A percentile compares a stretch with the other conserved stretches of the same genome.
phyloP scores from a whole-genome alignment of 495 filamentous ascomycete species.

The Trichoderma erinaceum region DNA sequence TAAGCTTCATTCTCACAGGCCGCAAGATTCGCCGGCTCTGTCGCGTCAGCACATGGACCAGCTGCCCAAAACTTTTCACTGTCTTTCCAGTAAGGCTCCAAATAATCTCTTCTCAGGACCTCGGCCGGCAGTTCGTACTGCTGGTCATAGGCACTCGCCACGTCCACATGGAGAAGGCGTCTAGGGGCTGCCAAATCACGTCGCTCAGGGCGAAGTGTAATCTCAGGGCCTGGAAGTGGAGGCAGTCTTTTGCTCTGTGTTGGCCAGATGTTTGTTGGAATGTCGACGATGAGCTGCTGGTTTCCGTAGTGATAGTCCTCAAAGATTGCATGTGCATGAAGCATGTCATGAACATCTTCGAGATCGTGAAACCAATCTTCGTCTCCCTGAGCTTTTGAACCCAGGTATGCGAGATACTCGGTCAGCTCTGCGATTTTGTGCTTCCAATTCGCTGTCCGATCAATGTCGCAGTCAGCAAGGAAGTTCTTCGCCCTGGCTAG shows the following conservation, averaged over 20 bases:
- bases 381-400: constrained; percentile 16
- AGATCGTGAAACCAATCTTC: constrained; percentile 23
- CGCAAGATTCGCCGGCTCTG: not conserved
- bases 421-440: constrained; percentile 19
- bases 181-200: constrained; percentile 1
- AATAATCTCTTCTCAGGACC: not conserved
- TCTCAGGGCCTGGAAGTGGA: not conserved
- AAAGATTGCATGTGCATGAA: constrained; percentile 24
- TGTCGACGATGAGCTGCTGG: constrained; percentile 16
- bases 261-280: not conserved
- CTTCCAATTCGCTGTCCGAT: constrained; percentile 26
- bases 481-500: constrained; percentile 27
- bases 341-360: constrained; percentile 23
- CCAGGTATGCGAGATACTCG: constrained; percentile 28
- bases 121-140: constrained; percentile 1
- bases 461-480: constrained; percentile 29
- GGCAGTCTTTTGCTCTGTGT: constrained; percentile 9
- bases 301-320: constrained; percentile 23
- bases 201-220: not conserved
- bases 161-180: constrained; percentile 1
- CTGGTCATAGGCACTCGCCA: constrained; percentile 1
- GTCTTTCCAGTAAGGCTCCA: not conserved
- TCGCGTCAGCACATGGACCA: not conserved
- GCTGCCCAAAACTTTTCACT: not conserved
- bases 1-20: constrained; percentile 3